phyloP scores from a whole-genome alignment of 1,284 basidiomycete genomes.

The Singerocomus inundabilis region DNA sequence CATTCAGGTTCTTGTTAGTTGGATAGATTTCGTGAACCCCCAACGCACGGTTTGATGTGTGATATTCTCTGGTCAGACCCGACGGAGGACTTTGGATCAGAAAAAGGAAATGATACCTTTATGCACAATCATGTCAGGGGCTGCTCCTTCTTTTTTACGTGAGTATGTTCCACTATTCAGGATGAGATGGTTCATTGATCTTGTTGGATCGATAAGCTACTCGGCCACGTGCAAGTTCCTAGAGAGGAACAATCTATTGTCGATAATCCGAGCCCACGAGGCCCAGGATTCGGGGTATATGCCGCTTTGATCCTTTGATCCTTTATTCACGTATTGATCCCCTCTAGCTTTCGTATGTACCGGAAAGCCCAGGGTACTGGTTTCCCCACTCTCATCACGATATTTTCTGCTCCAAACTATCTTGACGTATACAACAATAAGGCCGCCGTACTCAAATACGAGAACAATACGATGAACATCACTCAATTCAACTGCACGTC shows the following conservation, averaged over 20 bases:
- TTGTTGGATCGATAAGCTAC: constrained; percentile 11
- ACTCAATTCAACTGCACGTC: constrained; percentile 94
- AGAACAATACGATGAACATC: constrained; percentile 96
- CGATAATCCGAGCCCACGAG: constrained; percentile 92
- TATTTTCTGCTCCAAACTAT: constrained; percentile 95
- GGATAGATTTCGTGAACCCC: constrained; percentile 92
- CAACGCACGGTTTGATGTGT: constrained; percentile 92
- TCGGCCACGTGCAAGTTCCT: constrained; percentile 87
- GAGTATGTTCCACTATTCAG: constrained; percentile 7
- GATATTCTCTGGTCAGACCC: constrained; percentile 96
- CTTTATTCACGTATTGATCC: not conserved
- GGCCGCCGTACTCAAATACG: constrained; percentile 94
- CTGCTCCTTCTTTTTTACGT: constrained; percentile 95
- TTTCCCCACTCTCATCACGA: constrained; percentile 95
- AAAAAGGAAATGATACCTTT: constrained; percentile 84
- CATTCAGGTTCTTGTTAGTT: constrained; percentile 46
- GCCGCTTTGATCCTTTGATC: not conserved
- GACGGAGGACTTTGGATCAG: constrained; percentile 89
- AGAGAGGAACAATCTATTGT: constrained; percentile 88
- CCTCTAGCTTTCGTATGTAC: constrained; percentile 86
- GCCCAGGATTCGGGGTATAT: constrained; percentile 89
- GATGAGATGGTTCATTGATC: constrained; percentile 3
- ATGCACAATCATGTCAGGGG: constrained; percentile 92
- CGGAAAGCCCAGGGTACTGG: constrained; percentile 92
- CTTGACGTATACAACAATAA: constrained; percentile 97